Evolutionary conservation across 805 yeast genomes (phyloP).

Genomic region (Yarrowia divulgata): DNA sequence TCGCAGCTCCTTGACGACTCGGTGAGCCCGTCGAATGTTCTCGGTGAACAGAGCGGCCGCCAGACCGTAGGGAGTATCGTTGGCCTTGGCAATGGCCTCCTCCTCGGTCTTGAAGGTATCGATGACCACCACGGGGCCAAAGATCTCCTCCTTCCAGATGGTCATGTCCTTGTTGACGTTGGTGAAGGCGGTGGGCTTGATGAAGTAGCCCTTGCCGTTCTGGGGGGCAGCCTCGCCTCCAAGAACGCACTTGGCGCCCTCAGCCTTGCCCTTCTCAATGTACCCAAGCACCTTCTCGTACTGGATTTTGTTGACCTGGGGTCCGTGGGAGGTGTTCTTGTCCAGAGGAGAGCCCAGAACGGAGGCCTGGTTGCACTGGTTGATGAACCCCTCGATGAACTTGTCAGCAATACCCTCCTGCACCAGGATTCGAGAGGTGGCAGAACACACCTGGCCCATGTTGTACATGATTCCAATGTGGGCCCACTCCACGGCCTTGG

Average conservation of each 20-base stretch:
- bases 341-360: slow-evolving; percentile 88
- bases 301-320: slow-evolving; percentile 86
- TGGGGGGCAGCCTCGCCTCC: slow-evolving; percentile 77
- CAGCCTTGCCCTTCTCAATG: slow-evolving; percentile 76
- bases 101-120: slow-evolving; percentile 82
- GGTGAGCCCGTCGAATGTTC: slow-evolving; percentile 75
- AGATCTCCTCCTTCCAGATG: slow-evolving; percentile 87
- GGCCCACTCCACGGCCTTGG: slow-evolving; percentile 76
- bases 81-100: slow-evolving; percentile 79
- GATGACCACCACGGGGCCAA: slow-evolving; percentile 91
- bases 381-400: slow-evolving; percentile 66
- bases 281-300: slow-evolving; percentile 77
- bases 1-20: slow-evolving; percentile 73
- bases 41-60: slow-evolving; percentile 84
- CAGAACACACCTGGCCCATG: slow-evolving; percentile 96
- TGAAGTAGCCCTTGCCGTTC: slow-evolving; percentile 54
- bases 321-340: slow-evolving; percentile 82
- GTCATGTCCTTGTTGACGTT: slow-evolving; percentile 77
- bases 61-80: slow-evolving; percentile 78
- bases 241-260: slow-evolving; percentile 81
- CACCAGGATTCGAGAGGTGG: slow-evolving; percentile 89
- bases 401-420: slow-evolving; percentile 86
- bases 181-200: slow-evolving; percentile 81
- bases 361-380: slow-evolving; percentile 56
- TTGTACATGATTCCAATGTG: slow-evolving; percentile 87